A percentile compares a stretch with the other conserved stretches of the same genome.
Evolutionary conservation across 805 yeast species (phyloP).

Genomic region (Huiozyma naganishii): DNA sequence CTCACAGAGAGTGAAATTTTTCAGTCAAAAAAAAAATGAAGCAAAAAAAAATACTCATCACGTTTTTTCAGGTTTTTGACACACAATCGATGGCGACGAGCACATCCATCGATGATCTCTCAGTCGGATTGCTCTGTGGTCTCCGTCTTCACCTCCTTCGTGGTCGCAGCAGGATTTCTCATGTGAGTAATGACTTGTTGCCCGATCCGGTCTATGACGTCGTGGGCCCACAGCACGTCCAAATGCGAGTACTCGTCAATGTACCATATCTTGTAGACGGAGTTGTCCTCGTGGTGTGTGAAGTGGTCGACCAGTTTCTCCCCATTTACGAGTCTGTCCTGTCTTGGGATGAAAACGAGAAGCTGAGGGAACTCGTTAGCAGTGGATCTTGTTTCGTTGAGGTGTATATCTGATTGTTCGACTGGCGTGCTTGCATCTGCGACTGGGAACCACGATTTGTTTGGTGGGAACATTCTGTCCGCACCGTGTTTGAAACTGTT

Average conservation of each 20-base stretch:
- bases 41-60: too few relatives aligned
- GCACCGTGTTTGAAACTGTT: constrained; percentile 33
- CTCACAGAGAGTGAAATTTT: too few relatives aligned
- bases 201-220: constrained; percentile 58
- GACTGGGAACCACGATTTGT: constrained; percentile 42
- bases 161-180: too few relatives aligned
- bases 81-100: too few relatives aligned
- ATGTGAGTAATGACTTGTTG: constrained; percentile 24
- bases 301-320: constrained; percentile 55
- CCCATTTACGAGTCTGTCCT: constrained; percentile 74
- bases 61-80: too few relatives aligned
- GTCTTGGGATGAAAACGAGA: constrained; percentile 57
- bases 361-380: constrained; percentile 42
- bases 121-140: too few relatives aligned
- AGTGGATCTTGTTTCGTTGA: constrained; percentile 27
- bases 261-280: constrained; percentile 23
- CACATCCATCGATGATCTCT: too few relatives aligned
- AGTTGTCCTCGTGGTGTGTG: constrained; percentile 39
- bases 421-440: constrained; percentile 2
- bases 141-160: too few relatives aligned
- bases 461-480: constrained; percentile 39
- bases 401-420: constrained; percentile 7
- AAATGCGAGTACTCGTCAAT: constrained; percentile 68
- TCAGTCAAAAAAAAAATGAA: too few relatives aligned
- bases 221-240: constrained; percentile 89